A percentile compares a stretch with the other conserved stretches of the same genome.
These are phyloP conservation scores for Pichia pseudocactophila DNA, from an alignment of 805 yeast genomes.

Conservation along the genomic window DNA sequence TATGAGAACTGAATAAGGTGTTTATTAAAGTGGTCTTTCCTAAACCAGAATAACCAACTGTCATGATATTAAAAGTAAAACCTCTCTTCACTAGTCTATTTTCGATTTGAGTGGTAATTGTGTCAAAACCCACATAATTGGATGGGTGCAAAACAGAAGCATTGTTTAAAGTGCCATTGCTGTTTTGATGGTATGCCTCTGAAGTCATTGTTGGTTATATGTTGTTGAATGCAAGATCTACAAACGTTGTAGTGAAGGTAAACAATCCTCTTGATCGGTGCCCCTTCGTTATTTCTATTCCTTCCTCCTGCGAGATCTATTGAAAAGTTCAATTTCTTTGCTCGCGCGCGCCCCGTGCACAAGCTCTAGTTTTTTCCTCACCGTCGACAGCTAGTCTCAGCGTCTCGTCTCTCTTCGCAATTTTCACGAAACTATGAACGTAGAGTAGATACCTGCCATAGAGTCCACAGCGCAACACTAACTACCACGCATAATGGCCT, in stretches of 20 bases:
- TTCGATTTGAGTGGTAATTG: conserved; percentile 93
- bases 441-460: background rate
- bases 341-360: no score
- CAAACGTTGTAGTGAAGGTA: background rate
- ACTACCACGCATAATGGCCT: background rate
- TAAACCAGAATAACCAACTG: conserved; percentile 87
- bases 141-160: conserved; percentile 40
- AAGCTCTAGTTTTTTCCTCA: no score
- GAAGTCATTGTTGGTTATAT: background rate
- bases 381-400: no score
- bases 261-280: no score
- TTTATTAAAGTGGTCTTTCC: conserved; percentile 91
- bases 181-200: background rate
- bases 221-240: background rate
- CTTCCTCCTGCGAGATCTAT: no score
- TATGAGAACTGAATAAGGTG: conserved; percentile 78
- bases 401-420: no score
- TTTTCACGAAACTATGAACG: background rate
- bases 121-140: conserved; percentile 90
- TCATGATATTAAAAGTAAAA: conserved; percentile 88
- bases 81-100: conserved; percentile 86
- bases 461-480: background rate
- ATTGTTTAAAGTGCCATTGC: background rate
- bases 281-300: no score
- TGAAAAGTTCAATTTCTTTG: no score